phyloP scores from a whole-genome alignment of 768 basidiomycete species.

The Dacryopinax primogenitus region DNA sequence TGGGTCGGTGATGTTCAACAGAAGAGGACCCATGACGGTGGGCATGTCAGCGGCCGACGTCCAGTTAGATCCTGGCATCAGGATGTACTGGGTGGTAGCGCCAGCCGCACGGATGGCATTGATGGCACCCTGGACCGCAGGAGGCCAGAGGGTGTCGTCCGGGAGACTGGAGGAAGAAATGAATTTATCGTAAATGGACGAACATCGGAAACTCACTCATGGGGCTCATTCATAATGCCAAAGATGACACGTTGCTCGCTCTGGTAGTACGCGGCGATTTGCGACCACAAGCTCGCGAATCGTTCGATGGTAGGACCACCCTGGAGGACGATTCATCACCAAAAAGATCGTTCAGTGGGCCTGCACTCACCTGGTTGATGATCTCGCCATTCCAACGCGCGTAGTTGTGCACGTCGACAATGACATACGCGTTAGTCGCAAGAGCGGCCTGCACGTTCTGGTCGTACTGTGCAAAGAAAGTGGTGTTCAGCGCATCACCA shows the following conservation, averaged over 20 bases:
- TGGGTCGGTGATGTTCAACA: conserved; percentile 35
- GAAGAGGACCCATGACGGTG: conserved; percentile 30
- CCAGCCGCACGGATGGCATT: conserved; percentile 52
- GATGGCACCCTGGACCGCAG: conserved; percentile 48
- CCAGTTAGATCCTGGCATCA: conserved; percentile 35
- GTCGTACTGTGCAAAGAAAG: conserved; percentile 38
- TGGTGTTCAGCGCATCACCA: conserved; percentile 36
- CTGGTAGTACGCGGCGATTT: conserved; percentile 32
- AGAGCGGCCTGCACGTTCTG: conserved; percentile 38
- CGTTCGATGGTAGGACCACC: conserved; percentile 35
- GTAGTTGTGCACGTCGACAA: conserved; percentile 49
- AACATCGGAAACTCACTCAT: conserved; percentile 22
- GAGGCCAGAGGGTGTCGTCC: conserved; percentile 25
- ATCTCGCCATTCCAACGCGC: conserved; percentile 41
- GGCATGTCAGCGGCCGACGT: conserved; percentile 31
- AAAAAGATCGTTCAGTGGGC: background rate
- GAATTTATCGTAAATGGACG: background rate
- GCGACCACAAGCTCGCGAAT: conserved; percentile 33
- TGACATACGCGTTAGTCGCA: conserved; percentile 35
- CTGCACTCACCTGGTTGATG: conserved; percentile 17
- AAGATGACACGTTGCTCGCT: conserved; percentile 31
- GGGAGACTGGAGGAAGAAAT: conserved; percentile 28
- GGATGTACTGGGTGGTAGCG: conserved; percentile 38
- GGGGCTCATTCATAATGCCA: conserved; percentile 50
- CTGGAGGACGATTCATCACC: conserved; percentile 27